A percentile compares a stretch with the other conserved stretches of the same genome.
These are phyloP conservation scores for Lentinus brumalis DNA, from an alignment of 768 basidiomycete genomes.

Conservation along the genomic window DNA sequence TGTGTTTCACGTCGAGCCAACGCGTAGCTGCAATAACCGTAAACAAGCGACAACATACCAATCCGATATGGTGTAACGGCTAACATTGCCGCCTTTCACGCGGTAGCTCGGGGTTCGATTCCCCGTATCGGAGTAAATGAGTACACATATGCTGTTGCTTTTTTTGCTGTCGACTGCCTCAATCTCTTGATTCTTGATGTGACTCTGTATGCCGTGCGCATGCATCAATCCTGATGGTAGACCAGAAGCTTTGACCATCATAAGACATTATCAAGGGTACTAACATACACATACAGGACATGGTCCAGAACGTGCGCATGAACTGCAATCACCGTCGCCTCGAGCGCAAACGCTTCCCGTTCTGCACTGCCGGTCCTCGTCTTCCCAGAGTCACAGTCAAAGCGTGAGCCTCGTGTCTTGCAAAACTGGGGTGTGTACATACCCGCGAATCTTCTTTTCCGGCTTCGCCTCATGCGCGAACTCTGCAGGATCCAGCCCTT, in stretches of 20 bases:
- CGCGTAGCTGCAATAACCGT: too few species aligned
- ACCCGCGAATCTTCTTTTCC: conserved; percentile 85
- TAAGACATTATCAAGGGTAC: neutral
- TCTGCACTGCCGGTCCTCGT: conserved; percentile 74
- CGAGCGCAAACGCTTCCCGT: conserved; percentile 75
- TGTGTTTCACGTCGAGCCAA: too few species aligned
- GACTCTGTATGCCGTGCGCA: too few species aligned
- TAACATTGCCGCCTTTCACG: conserved; percentile 42
- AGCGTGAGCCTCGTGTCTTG: neutral
- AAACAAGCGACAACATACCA: too few species aligned
- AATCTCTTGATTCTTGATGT: too few species aligned
- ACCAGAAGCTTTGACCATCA: too few species aligned
- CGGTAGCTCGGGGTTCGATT: conserved; percentile 46
- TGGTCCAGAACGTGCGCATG: neutral
- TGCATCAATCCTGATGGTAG: too few species aligned
- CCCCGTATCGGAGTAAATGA: conserved; percentile 39
- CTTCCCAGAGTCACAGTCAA: conserved; percentile 28
- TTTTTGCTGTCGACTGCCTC: too few species aligned
- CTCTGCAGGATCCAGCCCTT: conserved; percentile 50
- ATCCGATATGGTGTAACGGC: conserved; percentile 42
- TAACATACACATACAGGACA: neutral
- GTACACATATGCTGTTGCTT: neutral
- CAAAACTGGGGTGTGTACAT: conserved; percentile 31
- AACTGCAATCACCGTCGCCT: conserved; percentile 40
- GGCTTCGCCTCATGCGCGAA: conserved; percentile 68